Base-by-base conservation (phyloP, 1,284 basidiomycete genomes). In the Irpex sp. region DNA sequence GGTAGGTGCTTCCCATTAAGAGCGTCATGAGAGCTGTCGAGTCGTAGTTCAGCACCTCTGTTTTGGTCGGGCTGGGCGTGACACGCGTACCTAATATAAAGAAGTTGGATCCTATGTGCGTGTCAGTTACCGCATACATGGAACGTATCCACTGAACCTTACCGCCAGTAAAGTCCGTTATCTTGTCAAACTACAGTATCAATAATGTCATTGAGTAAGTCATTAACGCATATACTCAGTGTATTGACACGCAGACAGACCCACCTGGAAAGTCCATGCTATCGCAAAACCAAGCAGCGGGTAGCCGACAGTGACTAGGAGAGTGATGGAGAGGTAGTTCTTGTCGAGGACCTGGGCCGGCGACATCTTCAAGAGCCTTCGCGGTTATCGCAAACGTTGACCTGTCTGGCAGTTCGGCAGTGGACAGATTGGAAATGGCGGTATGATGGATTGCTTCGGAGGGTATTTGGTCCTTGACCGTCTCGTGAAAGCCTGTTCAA, bases 161-260 rank as follows among this genome's bases (percentile, higher is more conserved):
- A 83, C 85, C 83, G 64, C 85, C 85, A 3, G 85, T 86, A 65
- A 87, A 83, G 70, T 87, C 89, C 7, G 88, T 90, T 58, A 91
- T 86, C 72, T 91, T 90, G 74, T 91, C 88, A 70, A 91, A 88
- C 78, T 88, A 54, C 1, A 26, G 2, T 52, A 5, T 9, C 5
- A 52, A 51, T 19, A n/a, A 7, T 51, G 6, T 7, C 13, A 11
- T 5, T 0, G 6, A n/a, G 1, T 34, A 34, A 34, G 31, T 34
- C 1, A 34, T 0, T 34, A 34, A 34, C 31, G 31, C 31, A 34
- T 34, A 34, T 34, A 34, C 31, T 1, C 5, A 6, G 31, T 34
- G 5, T 34, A 6, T 0, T 4, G 57, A 5, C 31, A 38, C 17
- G 26, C 57, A 31, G n/a, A 61, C 26, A 15, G n/a, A 63, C 70